These are phyloP conservation scores for Ilyonectria sp. DNA, from an alignment of 2,329 filamentous ascomycete genomes.

Conservation along the genomic window DNA sequence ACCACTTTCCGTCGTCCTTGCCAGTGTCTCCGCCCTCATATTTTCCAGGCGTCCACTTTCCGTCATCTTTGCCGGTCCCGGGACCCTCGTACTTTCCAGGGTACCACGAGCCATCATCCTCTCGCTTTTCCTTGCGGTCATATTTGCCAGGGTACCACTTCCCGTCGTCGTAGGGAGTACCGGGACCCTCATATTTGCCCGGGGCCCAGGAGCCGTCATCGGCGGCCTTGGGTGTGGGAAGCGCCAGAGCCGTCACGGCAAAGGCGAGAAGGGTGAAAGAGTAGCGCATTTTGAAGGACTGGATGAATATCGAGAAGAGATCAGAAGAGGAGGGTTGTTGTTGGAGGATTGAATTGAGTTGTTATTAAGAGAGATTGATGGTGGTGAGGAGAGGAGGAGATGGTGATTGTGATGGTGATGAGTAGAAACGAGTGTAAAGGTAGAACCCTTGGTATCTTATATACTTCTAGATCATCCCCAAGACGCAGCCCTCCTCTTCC, in stretches of 20 bases:
- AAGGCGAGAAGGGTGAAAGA: conserved; percentile 41
- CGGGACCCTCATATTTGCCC: conserved; percentile 5
- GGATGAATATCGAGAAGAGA: neutral
- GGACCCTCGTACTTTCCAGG: neutral
- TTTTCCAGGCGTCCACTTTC: neutral
- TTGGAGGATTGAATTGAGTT: conserved; percentile 7
- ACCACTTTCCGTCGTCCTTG: neutral
- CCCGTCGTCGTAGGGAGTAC: neutral
- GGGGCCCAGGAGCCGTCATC: conserved; percentile 35
- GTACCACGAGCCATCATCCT: neutral
- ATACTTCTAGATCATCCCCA: neutral
- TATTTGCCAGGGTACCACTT: conserved; percentile 15
- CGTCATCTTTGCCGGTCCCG: neutral
- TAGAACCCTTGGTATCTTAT: neutral
- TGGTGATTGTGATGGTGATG: neutral
- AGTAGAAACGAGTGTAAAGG: neutral
- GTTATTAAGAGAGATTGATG: neutral
- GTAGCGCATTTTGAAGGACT: conserved; percentile 38
- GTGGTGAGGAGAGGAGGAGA: neutral
- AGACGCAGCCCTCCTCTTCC: neutral
- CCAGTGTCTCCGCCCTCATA: neutral
- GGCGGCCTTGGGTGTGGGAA: conserved; percentile 36
- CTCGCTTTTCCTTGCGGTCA: neutral
- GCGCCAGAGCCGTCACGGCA: conserved; percentile 42
- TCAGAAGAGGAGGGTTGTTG: neutral